Base-by-base conservation (phyloP, 129 eudicot species). In the Ambrosia artemisiifolia region DNA sequence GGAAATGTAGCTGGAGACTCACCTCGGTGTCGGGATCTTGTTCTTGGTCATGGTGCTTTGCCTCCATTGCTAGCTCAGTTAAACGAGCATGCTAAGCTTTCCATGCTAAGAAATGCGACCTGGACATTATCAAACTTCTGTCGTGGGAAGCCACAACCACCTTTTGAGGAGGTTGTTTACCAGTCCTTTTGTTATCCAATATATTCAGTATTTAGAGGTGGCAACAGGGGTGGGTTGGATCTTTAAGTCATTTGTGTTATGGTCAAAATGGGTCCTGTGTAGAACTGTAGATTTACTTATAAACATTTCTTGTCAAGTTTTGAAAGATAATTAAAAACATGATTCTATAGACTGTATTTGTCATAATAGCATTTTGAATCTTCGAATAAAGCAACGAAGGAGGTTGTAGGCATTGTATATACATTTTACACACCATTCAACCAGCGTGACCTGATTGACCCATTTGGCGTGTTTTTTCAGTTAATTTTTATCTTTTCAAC, bases 1-100 rank as follows among this genome's bases (percentile, higher is more conserved):
- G 98, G 98, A 34, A 92, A 87, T 76, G 81, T 92, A 61, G 98
- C 98, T 57, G 98, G 96, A 73, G 98, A 92, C 63, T 92, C 98
- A 9, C 95, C 96, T 8, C 76, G 71, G 72, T 92, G 95, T 47
- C 88, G 98, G 51, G 98, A 92, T 80, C 95, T 89, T 63, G 98
- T 92, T 51, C 95, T 92, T 49, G 59, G 81, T 18, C 69, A 81
- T 81, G 98, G 98, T 56, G 98, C 96, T 81, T 64, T 92, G 85
- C 53, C 53, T 49, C 96, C 96, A 36, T 75, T 89, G 82, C 76
- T 89, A 51, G 71, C 88, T 51, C 96, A 83, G 83, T 71, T 89
- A 56, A 92, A 89, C 71, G 91, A 87, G 85, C 82, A 87, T 71
- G 81, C 96, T 14, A 89, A 89, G 79, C 95, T 92, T 71, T 89